Conservation (phyloP, 2,329 filamentous ascomycete species). For the Cercospora brassicicola region DNA sequence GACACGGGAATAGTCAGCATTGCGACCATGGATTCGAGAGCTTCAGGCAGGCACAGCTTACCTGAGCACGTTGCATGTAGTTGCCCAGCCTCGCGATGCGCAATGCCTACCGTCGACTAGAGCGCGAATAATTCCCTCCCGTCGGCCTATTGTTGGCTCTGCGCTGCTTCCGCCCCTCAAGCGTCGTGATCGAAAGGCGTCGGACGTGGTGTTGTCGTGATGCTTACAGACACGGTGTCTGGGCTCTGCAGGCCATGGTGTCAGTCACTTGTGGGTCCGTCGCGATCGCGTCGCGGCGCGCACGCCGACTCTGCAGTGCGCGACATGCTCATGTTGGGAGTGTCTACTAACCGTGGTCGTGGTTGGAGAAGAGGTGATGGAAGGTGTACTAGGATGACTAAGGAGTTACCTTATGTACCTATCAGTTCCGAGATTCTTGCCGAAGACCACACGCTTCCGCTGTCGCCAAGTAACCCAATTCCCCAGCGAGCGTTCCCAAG, state of each 20-base stretch:
- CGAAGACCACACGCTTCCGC: neutral
- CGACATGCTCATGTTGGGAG: neutral
- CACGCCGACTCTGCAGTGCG: neutral
- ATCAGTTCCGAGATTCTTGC: neutral
- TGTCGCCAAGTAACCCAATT: neutral
- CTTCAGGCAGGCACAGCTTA: conserved; percentile 45
- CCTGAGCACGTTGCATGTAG: conserved; percentile 50
- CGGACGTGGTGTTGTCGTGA: neutral
- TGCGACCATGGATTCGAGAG: neutral
- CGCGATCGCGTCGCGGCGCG: neutral
- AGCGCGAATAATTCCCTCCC: neutral
- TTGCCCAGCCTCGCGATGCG: neutral
- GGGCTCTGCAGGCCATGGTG: neutral
- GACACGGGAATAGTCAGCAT: conserved; percentile 23
- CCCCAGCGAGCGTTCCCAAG: neutral
- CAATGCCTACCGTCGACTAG: neutral
- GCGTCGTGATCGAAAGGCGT: neutral
- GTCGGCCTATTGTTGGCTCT: neutral
- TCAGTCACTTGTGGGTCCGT: neutral
- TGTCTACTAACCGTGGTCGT: too few relatives aligned
- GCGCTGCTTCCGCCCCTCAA: neutral
- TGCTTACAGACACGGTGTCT: neutral
- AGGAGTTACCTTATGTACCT: too few relatives aligned
- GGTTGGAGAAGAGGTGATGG: too few relatives aligned
- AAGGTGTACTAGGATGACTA: too few relatives aligned